phyloP scores from a whole-genome alignment of 352 stramenopile species.

The Globisporangium camurandrum region DNA sequence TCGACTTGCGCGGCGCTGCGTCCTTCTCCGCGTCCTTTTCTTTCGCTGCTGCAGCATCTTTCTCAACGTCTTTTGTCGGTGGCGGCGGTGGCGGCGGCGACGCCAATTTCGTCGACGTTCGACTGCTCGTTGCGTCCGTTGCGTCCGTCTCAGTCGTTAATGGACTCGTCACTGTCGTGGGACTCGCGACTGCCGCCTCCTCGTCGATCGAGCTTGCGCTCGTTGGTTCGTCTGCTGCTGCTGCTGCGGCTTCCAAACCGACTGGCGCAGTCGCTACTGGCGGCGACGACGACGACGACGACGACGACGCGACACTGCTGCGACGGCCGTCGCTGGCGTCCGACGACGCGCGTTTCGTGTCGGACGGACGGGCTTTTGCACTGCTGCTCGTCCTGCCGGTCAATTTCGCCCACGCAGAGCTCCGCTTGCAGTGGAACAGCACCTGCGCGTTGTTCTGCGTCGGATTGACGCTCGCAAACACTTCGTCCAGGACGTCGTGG shows the following conservation, averaged over 20 bases:
- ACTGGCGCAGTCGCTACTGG: not conserved
- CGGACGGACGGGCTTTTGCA: conserved; percentile 4
- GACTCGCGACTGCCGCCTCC: conserved; percentile 8
- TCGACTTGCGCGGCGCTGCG: conserved; percentile 41
- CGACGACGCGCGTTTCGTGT: conserved; percentile 21
- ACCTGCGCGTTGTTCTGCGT: conserved; percentile 67
- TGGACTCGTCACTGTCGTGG: not conserved
- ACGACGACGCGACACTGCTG: too few relatives aligned
- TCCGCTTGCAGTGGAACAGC: conserved; percentile 64
- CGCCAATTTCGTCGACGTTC: not conserved
- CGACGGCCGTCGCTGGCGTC: conserved; percentile 1
- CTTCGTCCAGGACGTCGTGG: conserved; percentile 70
- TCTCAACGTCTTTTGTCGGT: conserved; percentile 1
- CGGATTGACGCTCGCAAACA: conserved; percentile 47
- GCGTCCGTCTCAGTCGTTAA: not conserved
- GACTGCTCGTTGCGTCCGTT: conserved; percentile 10
- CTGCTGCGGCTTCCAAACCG: not conserved
- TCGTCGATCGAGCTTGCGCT: conserved; percentile 1
- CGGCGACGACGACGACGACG: not conserved
- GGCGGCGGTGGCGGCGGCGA: conserved; percentile 3
- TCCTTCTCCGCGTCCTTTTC: conserved; percentile 22
- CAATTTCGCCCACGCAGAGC: conserved; percentile 51
- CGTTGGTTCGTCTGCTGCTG: conserved; percentile 7
- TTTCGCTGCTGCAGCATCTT: too few relatives aligned
- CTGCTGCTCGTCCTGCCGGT: conserved; percentile 27